Evolutionary conservation across 1,139 yeast genomes (phyloP), one percentile per base, ranked within the genome.

Genomic region (Geotrichum aggregatum): DNA sequence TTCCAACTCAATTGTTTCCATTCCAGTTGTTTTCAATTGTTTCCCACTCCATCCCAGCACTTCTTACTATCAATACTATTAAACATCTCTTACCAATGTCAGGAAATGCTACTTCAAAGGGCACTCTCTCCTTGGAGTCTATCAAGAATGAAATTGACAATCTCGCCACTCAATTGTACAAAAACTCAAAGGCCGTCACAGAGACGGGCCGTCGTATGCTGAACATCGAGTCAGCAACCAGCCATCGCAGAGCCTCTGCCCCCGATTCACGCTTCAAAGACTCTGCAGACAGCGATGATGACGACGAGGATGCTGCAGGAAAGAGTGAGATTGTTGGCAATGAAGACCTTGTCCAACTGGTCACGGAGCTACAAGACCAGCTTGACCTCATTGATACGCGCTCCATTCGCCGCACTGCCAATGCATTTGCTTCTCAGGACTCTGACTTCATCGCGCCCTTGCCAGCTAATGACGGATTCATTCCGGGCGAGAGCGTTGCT

Each of bases 301-400:
- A 49, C 14, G 44, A 40, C 14, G 62, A 30, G 11, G 39, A 44
- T 13, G 83, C 76, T 57, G 44, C 30, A 8, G 85, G 83, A 36
- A 82, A 89, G 13, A 84, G 86, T 60, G 95, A 86, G 54, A 44
- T 31, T 4, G 42, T 49, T n/a, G 48, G 39, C 16, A 49, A 28
- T 30, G 52, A 50, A 11, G 98, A 91, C 63, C 72, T 91, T 18
- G 87, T 86, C 1, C 88, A 85, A 62, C 70, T 87, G 45, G 97
- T 89, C 11, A 89, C 89, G 5, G 98, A 91, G 66, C 71, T 91
- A 55, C 97, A 89, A 68, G 84, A 86, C 4, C 97, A 91, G 69
- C 75, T 91, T 61, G 94, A 87, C 49, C 55, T 70, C 36, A 58
- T 71, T 30, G 74, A 71, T 47, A 73, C 75, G 55, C 63, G 70